Evolutionary conservation across 2,329 filamentous ascomycete genomes (phyloP), one percentile per base, ranked within the genome.

Genomic region (Parascedosporium putredinis): DNA sequence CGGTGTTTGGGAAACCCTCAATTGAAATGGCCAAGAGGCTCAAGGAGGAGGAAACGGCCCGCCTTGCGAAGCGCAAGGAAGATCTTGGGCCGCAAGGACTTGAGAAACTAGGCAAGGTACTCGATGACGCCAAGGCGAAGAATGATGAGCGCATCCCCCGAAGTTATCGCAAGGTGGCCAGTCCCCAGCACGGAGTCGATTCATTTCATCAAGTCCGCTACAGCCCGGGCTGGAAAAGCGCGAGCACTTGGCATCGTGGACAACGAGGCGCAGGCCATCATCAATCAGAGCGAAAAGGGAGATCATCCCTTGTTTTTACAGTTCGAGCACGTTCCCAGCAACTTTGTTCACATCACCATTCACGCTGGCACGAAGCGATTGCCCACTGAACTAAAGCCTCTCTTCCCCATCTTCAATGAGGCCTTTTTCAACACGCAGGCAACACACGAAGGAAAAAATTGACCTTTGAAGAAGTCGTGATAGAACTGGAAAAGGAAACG

Each of bases 391-490:
- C 76, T 91, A 52, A 89, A 91, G 61, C 93, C 93, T 3, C 68
- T 98, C 20, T 72, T 97, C 45, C 77, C 84, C 3, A 75, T 97
- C 36, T 97, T 95, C 60, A 83, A 82, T 25, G 87, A 90, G 61
- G 93, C 91, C 60, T 95, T 97, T 71, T 98, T 97, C 74, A 91
- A 88, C 61, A 88, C 89, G 0, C 93, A 91, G 2, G 83, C 98
- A 52, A 74, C 76, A 58, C 81, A 83, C 25, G 76, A 89, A 58
- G 89, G 87, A 40, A 88, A 61, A 78, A 77, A 22, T 71, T 98
- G 25, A 82, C 85, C 45, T 98, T 97, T 58, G 93, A 97, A 63
- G 80, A 95, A 54, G 87, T 97, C 3, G 89, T 97, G 42, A 87
- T 88, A 61, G 83, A 90, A 61, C 75, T 98, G 3, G 93, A 98